Percentiles rank a stretch among this genome's conserved stretches.
phyloP scores from a whole-genome alignment of 2,329 filamentous ascomycete genomes.

The Phialophora macrospora region DNA sequence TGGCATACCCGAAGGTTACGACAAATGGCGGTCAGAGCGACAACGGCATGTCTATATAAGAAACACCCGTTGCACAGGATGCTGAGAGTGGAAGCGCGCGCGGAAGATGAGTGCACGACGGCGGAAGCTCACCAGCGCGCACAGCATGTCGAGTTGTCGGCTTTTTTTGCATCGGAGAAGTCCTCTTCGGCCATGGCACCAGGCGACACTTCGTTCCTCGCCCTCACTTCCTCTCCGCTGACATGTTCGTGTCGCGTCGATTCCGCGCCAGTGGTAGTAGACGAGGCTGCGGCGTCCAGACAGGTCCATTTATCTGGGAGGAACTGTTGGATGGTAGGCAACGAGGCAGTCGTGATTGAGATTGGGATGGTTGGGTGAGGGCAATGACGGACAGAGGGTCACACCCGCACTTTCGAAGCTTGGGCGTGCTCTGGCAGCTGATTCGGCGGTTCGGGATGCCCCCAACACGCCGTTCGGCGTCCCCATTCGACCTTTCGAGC shows the following conservation, averaged over 20 bases:
- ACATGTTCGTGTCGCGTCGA: slow-evolving; percentile 10
- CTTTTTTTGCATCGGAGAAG: slow-evolving; percentile 12
- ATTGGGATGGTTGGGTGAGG: slow-evolving; percentile 25
- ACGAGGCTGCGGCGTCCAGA: slow-evolving; percentile 33
- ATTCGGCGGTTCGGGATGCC: slow-evolving; percentile 32
- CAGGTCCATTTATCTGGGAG: slow-evolving; percentile 25
- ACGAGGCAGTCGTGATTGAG: slow-evolving; percentile 35
- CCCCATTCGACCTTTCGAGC: slow-evolving; percentile 29
- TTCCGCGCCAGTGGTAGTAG: slow-evolving; percentile 19
- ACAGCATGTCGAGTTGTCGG: neutral
- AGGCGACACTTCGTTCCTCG: neutral
- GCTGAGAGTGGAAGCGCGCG: slow-evolving; percentile 5
- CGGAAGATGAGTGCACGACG: slow-evolving; percentile 6
- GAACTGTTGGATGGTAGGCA: slow-evolving; percentile 27
- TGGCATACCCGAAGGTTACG: slow-evolving; percentile 24
- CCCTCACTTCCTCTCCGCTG: slow-evolving; percentile 1
- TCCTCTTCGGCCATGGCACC: slow-evolving; percentile 4
- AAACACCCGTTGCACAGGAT: slow-evolving; percentile 2
- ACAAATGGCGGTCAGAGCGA: slow-evolving; percentile 34
- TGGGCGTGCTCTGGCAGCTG: slow-evolving; percentile 28
- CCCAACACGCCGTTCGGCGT: slow-evolving; percentile 28
- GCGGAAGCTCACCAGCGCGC: slow-evolving; percentile 11
- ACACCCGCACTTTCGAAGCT: slow-evolving; percentile 31
- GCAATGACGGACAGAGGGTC: slow-evolving; percentile 22
- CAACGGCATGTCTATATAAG: slow-evolving; percentile 30